These are phyloP conservation scores for Ustilago hordei DNA, from an alignment of 1,284 basidiomycete genomes.

Conservation along the genomic window DNA sequence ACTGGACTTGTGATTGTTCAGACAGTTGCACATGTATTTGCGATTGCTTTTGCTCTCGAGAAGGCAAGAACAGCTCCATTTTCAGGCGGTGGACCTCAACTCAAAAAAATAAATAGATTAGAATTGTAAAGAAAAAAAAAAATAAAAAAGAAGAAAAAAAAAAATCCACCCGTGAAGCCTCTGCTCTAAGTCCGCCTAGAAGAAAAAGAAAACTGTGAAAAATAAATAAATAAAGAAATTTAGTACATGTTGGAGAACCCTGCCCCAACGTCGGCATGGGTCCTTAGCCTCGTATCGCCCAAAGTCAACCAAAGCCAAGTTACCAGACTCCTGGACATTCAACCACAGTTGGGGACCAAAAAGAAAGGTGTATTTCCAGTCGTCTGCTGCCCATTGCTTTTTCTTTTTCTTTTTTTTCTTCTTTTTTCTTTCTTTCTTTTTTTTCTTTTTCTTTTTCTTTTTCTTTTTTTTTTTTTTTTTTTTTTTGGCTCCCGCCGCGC, in stretches of 20 bases:
- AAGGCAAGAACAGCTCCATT: too few relatives aligned
- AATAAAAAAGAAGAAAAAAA: too few relatives aligned
- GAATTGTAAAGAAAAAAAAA: too few relatives aligned
- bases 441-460: neutral
- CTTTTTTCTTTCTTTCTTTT: neutral
- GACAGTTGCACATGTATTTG: too few relatives aligned
- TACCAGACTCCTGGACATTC: neutral
- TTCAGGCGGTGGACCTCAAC: too few relatives aligned
- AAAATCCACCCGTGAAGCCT: too few relatives aligned
- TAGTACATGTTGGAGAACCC: neutral
- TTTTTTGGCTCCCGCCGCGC: slow-evolving; percentile 2
- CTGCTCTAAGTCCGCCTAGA: too few relatives aligned
- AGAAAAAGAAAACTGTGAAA: too few relatives aligned
- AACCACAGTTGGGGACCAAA: neutral
- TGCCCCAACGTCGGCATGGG: neutral
- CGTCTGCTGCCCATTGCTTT: neutral
- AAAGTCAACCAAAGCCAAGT: neutral
- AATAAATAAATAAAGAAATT: neutral
- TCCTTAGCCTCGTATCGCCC: too few relatives aligned
- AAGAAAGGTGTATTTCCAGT: neutral
- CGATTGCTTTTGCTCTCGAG: too few relatives aligned
- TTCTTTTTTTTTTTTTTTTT: neutral
- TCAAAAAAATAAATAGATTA: too few relatives aligned
- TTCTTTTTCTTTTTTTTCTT: neutral
- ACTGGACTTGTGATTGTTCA: too few relatives aligned